Evolutionary conservation across 495 filamentous ascomycete species (phyloP).

Genomic region (Penicillium diatomitis): DNA sequence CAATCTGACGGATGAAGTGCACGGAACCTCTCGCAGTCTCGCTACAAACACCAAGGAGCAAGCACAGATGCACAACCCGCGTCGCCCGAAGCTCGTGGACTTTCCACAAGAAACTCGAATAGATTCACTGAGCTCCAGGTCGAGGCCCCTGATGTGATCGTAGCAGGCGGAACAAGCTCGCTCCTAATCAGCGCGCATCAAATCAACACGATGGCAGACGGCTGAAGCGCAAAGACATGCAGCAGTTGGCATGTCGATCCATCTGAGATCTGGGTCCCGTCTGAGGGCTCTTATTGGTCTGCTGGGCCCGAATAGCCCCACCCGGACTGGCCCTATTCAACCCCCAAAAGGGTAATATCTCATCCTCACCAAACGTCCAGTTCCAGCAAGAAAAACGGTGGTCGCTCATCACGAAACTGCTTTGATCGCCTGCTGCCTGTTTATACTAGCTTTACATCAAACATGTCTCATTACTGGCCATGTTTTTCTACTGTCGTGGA

Average conservation of each 20-base stretch:
- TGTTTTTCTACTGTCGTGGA: background rate
- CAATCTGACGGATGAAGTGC: no score
- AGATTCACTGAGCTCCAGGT: no score
- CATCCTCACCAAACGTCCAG: background rate
- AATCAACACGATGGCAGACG: no score
- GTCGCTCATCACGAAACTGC: background rate
- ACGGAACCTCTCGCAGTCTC: no score
- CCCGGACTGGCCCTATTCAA: background rate
- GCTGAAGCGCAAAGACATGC: no score
- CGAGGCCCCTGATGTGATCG: no score
- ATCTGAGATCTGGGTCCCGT: background rate
- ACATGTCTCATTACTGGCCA: conserved; percentile 2
- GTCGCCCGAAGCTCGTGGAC: no score
- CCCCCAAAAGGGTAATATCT: background rate
- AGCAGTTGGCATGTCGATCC: background rate
- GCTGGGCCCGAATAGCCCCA: background rate
- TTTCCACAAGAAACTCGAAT: no score
- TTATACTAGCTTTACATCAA: background rate
- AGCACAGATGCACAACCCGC: no score
- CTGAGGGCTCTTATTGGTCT: background rate
- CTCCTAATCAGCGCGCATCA: no score
- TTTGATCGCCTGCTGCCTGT: background rate
- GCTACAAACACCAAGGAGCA: no score
- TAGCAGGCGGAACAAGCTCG: no score
- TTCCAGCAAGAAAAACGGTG: background rate